phyloP scores from a whole-genome alignment of 352 stramenopile species.

The Phytophthora brassicae region DNA sequence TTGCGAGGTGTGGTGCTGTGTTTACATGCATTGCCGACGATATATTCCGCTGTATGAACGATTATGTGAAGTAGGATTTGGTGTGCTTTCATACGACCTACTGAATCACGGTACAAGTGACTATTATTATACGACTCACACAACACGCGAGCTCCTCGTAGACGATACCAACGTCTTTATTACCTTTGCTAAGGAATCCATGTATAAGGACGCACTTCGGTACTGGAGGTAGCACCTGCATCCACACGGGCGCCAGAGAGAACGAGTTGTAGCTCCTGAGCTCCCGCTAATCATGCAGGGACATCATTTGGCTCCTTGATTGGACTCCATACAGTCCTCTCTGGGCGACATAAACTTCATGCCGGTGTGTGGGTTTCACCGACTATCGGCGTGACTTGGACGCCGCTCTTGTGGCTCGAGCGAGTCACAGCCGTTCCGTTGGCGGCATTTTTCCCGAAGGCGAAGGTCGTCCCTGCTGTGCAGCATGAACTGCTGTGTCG shows the following conservation, averaged over 20 bases:
- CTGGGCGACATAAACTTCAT: slow-evolving; percentile 39
- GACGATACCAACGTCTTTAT: slow-evolving; percentile 45
- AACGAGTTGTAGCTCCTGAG: slow-evolving; percentile 10
- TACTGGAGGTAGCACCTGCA: slow-evolving; percentile 36
- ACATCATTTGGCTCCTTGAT: slow-evolving; percentile 43
- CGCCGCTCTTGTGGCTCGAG: slow-evolving; percentile 29
- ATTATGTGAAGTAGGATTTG: slow-evolving; percentile 44
- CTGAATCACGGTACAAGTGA: slow-evolving; percentile 53
- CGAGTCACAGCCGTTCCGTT: slow-evolving; percentile 30
- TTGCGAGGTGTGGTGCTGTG: slow-evolving; percentile 52
- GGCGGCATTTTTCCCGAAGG: slow-evolving; percentile 29
- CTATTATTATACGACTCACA: slow-evolving; percentile 27
- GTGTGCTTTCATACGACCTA: slow-evolving; percentile 56
- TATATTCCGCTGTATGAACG: slow-evolving; percentile 49
- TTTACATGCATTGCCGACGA: slow-evolving; percentile 54
- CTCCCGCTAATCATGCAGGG: slow-evolving; percentile 33
- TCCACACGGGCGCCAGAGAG: slow-evolving; percentile 19
- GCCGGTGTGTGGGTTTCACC: slow-evolving; percentile 35
- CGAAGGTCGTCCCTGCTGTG: slow-evolving; percentile 36
- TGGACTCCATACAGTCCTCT: slow-evolving; percentile 39
- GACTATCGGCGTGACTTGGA: slow-evolving; percentile 39
- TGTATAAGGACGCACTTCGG: slow-evolving; percentile 24
- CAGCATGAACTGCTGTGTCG: slow-evolving; percentile 39
- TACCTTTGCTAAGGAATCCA: slow-evolving; percentile 32
- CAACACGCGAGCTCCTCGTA: slow-evolving; percentile 32